Percentiles rank a stretch among this genome's conserved stretches.
phyloP scores from a whole-genome alignment of 495 filamentous ascomycete genomes.

The Tirmania nivea region DNA sequence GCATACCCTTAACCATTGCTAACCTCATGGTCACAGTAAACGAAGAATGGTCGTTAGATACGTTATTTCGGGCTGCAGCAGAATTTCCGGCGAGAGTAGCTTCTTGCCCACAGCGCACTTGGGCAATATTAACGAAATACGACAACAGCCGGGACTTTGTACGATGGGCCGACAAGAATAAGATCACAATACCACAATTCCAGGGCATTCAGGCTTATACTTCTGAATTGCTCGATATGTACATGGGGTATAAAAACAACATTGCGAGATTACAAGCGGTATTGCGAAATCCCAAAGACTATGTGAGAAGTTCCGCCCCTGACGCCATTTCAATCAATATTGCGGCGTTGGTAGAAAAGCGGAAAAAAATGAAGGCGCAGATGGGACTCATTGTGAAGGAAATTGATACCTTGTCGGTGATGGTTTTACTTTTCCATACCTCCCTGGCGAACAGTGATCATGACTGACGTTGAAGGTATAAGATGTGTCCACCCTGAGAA shows the following conservation, averaged over 20 bases:
- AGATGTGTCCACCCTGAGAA: too few species aligned
- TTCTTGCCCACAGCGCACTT: constrained; percentile 7
- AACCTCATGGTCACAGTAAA: neutral
- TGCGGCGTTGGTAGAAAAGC: neutral
- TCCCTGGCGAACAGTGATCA: too few species aligned
- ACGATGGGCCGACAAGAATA: constrained; percentile 1
- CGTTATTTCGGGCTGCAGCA: constrained; percentile 8
- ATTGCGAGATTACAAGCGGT: neutral
- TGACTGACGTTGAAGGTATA: too few species aligned
- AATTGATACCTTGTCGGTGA: neutral
- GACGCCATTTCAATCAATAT: too few species aligned
- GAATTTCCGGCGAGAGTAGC: constrained; percentile 10
- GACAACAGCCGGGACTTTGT: neutral
- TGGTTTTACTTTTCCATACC: too few species aligned
- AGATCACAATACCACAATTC: constrained; percentile 2
- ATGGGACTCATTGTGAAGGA: constrained; percentile 4
- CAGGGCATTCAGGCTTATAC: constrained; percentile 10
- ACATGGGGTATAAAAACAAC: constrained; percentile 8
- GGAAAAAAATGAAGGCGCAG: neutral
- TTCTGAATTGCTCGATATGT: constrained; percentile 5
- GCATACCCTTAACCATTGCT: neutral
- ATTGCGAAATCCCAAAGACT: too few species aligned
- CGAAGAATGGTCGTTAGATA: constrained; percentile 11
- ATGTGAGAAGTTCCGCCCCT: too few species aligned
- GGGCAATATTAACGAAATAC: constrained; percentile 18